phyloP scores from a whole-genome alignment of 768 basidiomycete species.

The Suillus alpinus region DNA sequence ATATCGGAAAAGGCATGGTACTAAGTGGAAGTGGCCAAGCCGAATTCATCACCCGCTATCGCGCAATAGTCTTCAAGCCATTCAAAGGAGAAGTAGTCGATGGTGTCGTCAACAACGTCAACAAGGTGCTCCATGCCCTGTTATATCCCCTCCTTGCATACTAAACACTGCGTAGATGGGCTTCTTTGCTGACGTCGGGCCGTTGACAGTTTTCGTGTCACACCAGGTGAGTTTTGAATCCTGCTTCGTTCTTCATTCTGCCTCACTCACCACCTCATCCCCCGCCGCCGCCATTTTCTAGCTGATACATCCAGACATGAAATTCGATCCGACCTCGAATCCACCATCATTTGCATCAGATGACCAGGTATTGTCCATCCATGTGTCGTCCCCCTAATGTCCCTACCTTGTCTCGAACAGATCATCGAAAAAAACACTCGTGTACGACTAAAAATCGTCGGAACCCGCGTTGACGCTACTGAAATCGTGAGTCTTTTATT shows the following conservation, averaged over 20 bases:
- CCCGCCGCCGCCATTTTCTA: slow-evolving; percentile 31
- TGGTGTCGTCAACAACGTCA: slow-evolving; percentile 92
- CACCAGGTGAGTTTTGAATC: slow-evolving; percentile 67
- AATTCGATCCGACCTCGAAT: slow-evolving; percentile 93
- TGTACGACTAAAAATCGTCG: slow-evolving; percentile 95
- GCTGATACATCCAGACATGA: slow-evolving; percentile 93
- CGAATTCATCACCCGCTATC: slow-evolving; percentile 91
- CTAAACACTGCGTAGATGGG: slow-evolving; percentile 70
- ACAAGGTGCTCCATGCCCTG: slow-evolving; percentile 61
- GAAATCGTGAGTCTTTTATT: slow-evolving; percentile 72
- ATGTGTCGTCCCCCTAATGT: not conserved
- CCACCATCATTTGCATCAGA: slow-evolving; percentile 96
- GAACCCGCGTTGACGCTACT: slow-evolving; percentile 94
- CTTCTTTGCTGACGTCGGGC: slow-evolving; percentile 96
- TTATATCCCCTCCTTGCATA: not conserved
- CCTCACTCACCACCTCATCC: slow-evolving; percentile 3
- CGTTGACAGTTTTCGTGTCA: slow-evolving; percentile 91
- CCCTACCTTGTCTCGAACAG: slow-evolving; percentile 32
- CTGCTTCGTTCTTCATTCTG: slow-evolving; percentile 1
- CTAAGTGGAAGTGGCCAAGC: slow-evolving; percentile 91
- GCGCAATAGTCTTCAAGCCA: slow-evolving; percentile 98
- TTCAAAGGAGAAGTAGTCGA: slow-evolving; percentile 99
- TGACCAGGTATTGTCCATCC: slow-evolving; percentile 58
- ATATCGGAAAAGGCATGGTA: slow-evolving; percentile 92
- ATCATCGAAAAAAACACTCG: slow-evolving; percentile 93